Conservation (phyloP, 2,329 filamentous ascomycete species). For the Epicoccum sorghinum region DNA sequence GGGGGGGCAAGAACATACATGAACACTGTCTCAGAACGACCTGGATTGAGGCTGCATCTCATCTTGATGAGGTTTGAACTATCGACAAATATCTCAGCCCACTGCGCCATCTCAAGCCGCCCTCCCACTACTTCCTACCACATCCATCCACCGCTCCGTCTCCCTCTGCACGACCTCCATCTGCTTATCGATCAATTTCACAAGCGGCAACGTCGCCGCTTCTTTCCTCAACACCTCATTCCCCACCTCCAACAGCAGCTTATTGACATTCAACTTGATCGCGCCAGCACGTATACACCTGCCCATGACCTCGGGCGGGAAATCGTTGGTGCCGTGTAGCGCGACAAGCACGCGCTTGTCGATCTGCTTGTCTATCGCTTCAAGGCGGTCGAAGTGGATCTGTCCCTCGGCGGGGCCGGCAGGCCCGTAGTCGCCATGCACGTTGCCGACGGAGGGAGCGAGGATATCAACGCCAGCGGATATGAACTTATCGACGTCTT, state of each 20-base stretch:
- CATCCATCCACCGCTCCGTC: slow-evolving; percentile 57
- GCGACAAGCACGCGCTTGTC: slow-evolving; percentile 56
- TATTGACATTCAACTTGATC: slow-evolving; percentile 66
- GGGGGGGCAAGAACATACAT: no score
- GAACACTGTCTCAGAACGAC: no score
- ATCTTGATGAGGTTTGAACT: no score
- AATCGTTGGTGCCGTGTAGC: slow-evolving; percentile 64
- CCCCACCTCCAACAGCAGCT: slow-evolving; percentile 56
- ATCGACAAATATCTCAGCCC: no score
- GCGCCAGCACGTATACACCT: slow-evolving; percentile 59
- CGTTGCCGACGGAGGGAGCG: slow-evolving; percentile 75
- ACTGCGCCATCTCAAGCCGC: slow-evolving; percentile 30
- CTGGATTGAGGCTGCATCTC: no score
- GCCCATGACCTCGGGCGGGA: slow-evolving; percentile 57
- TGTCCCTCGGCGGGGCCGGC: slow-evolving; percentile 53
- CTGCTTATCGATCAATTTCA: slow-evolving; percentile 53
- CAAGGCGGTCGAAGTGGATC: slow-evolving; percentile 41
- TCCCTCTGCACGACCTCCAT: slow-evolving; percentile 52
- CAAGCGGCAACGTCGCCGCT: slow-evolving; percentile 38
- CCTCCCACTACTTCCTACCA: slow-evolving; percentile 55
- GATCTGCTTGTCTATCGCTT: slow-evolving; percentile 38
- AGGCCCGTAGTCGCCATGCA: slow-evolving; percentile 75
- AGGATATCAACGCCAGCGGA: slow-evolving; percentile 73
- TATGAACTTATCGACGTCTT: slow-evolving; percentile 73
- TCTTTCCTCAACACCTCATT: slow-evolving; percentile 51